These are phyloP conservation scores for Melocanna baccifera DNA, from an alignment of 176 grass and related monocot genomes.

Conservation along the genomic window DNA sequence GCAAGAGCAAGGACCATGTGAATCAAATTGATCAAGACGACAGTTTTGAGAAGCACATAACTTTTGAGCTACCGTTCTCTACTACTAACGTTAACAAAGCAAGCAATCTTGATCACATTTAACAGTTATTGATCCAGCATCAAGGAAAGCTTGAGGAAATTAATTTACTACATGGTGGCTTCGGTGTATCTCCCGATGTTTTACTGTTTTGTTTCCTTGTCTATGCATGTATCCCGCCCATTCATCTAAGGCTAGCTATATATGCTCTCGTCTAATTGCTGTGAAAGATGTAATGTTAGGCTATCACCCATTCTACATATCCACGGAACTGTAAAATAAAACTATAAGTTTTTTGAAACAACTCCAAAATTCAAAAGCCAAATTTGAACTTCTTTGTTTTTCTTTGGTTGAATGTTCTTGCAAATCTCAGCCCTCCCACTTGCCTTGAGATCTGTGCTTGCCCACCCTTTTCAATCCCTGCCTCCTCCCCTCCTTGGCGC, in stretches of 20 bases:
- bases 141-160: background rate
- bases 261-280: background rate
- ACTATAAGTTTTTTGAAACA: background rate
- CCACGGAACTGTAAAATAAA: background rate
- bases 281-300: background rate
- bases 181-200: background rate
- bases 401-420: no score
- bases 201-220: background rate
- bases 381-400: no score
- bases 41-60: slow-evolving; percentile 20
- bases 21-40: background rate
- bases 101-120: background rate
- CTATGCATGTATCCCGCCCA: background rate
- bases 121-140: background rate
- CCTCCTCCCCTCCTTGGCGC: no score
- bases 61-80: slow-evolving; percentile 33
- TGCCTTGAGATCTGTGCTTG: no score
- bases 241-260: background rate
- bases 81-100: background rate
- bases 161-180: background rate
- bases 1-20: slow-evolving; percentile 62
- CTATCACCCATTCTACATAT: background rate
- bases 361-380: no score
- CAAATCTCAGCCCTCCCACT: no score
- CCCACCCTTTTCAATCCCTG: no score